Evolutionary conservation across 805 yeast genomes (phyloP).

Genomic region (Yamadazyma takamatsuzukensis): DNA sequence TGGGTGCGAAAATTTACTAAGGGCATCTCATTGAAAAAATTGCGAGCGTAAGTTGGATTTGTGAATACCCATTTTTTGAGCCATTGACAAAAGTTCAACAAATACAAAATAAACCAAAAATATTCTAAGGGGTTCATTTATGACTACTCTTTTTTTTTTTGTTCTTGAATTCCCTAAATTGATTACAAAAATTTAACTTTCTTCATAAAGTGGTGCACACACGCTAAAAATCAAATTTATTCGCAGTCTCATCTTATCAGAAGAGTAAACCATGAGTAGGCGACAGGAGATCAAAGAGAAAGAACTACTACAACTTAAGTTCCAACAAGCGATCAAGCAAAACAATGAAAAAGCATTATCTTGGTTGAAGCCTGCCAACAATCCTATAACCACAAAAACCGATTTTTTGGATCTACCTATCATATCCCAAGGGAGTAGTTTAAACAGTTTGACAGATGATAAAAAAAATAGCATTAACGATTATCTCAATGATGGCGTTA

Average conservation of each 20-base stretch:
- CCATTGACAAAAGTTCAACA: background rate
- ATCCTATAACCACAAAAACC: slow-evolving; percentile 6
- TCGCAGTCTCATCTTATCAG: slow-evolving; percentile 1
- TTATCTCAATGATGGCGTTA: slow-evolving; percentile 1
- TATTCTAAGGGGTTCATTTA: no score
- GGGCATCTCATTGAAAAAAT: no score
- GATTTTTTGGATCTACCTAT: slow-evolving; percentile 33
- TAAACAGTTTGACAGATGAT: slow-evolving; percentile 5
- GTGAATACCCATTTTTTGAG: slow-evolving; percentile 2
- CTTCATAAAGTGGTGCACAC: no score
- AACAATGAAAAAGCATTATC: slow-evolving; percentile 41
- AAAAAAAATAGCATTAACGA: slow-evolving; percentile 19
- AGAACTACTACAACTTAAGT: slow-evolving; percentile 44
- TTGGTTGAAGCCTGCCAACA: no score
- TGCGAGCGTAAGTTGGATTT: no score
- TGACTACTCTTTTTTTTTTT: no score
- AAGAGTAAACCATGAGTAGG: slow-evolving; percentile 14
- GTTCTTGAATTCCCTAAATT: no score
- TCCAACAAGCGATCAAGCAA: slow-evolving; percentile 41
- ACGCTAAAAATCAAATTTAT: background rate
- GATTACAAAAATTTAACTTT: no score
- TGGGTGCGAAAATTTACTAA: no score
- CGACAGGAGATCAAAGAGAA: slow-evolving; percentile 44
- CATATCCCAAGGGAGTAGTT: slow-evolving; percentile 15
- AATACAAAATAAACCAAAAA: no score